phyloP scores from a whole-genome alignment of 148 eudicot genomes.

The Nepenthes gracilis region DNA sequence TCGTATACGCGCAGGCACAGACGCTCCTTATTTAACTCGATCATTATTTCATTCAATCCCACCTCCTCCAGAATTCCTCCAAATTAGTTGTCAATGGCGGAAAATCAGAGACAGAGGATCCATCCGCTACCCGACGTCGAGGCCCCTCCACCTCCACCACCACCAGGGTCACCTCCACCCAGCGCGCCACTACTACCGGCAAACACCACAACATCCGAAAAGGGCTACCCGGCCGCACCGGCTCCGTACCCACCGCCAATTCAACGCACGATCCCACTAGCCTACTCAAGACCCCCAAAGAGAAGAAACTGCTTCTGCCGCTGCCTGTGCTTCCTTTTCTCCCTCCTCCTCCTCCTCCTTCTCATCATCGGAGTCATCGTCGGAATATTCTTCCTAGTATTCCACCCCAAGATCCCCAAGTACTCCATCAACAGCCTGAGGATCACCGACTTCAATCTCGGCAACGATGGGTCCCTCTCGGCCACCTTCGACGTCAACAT shows the following conservation, averaged over 20 bases:
- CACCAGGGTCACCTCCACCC: background rate
- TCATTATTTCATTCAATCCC: too few species aligned
- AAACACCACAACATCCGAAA: background rate
- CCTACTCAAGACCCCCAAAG: background rate
- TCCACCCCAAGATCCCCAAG: conserved; percentile 53
- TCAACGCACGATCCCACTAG: background rate
- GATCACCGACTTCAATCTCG: conserved; percentile 34
- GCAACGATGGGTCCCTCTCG: conserved; percentile 22
- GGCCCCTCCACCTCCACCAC: conserved; percentile 1
- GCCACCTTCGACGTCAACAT: conserved; percentile 60
- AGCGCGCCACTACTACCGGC: conserved; percentile 7
- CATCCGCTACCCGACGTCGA: conserved; percentile 12
- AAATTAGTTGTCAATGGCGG: too few species aligned
- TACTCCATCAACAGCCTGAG: conserved; percentile 51
- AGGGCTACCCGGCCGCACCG: background rate
- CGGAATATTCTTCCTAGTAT: conserved; percentile 45
- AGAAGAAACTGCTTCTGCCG: conserved; percentile 7
- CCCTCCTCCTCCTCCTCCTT: conserved; percentile 23
- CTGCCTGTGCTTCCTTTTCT: conserved; percentile 15
- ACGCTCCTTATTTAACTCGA: too few species aligned
- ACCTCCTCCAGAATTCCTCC: too few species aligned
- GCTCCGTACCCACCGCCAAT: background rate
- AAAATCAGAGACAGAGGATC: conserved; percentile 14
- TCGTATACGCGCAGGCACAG: too few species aligned
- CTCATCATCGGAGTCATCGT: conserved; percentile 31